Evolutionary conservation across 2,329 filamentous ascomycete genomes (phyloP).

Genomic region (Cercospora sp.): DNA sequence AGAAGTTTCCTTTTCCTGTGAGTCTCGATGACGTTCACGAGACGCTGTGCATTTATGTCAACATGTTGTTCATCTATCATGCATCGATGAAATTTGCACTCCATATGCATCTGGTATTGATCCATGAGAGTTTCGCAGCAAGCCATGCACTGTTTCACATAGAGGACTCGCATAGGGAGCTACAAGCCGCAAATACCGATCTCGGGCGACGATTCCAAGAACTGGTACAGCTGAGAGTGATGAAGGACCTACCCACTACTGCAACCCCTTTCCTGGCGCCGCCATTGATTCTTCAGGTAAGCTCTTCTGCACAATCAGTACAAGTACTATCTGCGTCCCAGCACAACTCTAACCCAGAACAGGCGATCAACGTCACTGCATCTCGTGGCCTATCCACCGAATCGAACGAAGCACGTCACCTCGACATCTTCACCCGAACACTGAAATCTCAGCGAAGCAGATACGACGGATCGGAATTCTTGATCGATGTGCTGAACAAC

Average conservation of each 20-base stretch:
- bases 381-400: background rate
- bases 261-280: background rate
- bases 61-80: background rate
- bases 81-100: background rate
- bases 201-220: background rate
- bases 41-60: background rate
- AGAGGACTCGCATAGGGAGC: background rate
- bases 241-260: background rate
- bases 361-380: background rate
- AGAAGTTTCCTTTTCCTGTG: background rate
- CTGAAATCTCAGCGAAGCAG: background rate
- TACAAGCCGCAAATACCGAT: background rate
- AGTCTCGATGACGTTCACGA: background rate
- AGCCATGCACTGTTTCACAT: background rate
- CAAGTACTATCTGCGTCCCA: background rate
- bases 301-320: background rate
- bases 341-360: background rate
- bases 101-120: background rate
- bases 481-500: background rate
- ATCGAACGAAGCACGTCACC: background rate
- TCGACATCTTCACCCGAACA: background rate
- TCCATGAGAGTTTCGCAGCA: background rate
- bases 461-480: background rate
- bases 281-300: background rate
- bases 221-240: background rate